These are phyloP conservation scores for Antrodiella citrinella DNA, from an alignment of 768 basidiomycete genomes.

Conservation along the genomic window DNA sequence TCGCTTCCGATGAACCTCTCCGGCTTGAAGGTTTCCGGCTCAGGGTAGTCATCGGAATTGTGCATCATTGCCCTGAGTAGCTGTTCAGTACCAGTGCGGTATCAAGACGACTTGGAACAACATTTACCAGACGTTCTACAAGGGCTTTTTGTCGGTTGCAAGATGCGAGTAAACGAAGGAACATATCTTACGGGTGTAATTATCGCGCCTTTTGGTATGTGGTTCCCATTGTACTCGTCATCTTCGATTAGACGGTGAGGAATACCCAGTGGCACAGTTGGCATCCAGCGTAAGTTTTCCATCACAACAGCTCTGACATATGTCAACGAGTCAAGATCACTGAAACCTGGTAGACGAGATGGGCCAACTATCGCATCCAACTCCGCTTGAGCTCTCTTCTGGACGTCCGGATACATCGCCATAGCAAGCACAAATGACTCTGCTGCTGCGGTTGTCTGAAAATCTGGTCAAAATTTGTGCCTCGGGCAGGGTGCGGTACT, in stretches of 20 bases:
- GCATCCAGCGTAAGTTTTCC: not conserved
- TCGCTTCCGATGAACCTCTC: slow-evolving; percentile 14
- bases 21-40: slow-evolving; percentile 12
- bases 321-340: not conserved
- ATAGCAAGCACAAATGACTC: slow-evolving; percentile 22
- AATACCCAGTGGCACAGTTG: slow-evolving; percentile 14
- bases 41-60: slow-evolving; percentile 11
- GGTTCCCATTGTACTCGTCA: slow-evolving; percentile 19
- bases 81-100: too few species aligned
- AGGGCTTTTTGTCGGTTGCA: too few species aligned
- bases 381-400: slow-evolving; percentile 20
- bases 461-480: not conserved
- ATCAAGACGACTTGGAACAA: too few species aligned
- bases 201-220: slow-evolving; percentile 20
- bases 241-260: slow-evolving; percentile 14
- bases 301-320: not conserved
- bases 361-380: slow-evolving; percentile 24
- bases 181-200: slow-evolving; percentile 10
- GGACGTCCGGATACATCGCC: slow-evolving; percentile 22
- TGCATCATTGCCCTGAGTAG: slow-evolving; percentile 13
- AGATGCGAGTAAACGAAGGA: too few species aligned
- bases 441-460: not conserved
- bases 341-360: slow-evolving; percentile 1
- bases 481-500: not conserved
- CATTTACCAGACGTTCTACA: too few species aligned